These are phyloP conservation scores for Paramarasmius palmivorus DNA, from an alignment of 1,284 basidiomycete species.

Conservation along the genomic window DNA sequence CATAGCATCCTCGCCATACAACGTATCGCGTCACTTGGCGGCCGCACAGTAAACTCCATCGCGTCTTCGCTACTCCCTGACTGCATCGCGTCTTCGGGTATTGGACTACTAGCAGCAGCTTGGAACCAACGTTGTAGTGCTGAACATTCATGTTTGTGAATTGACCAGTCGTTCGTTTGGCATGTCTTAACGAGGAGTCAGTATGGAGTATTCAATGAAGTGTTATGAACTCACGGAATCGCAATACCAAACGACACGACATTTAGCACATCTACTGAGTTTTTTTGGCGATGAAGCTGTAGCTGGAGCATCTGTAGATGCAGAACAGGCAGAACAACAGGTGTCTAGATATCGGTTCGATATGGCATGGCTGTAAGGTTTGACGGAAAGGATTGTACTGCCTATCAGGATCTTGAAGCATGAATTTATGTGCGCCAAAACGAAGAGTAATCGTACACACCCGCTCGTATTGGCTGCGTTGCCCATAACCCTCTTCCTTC, in stretches of 20 bases:
- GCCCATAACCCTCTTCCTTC: conserved; percentile 43
- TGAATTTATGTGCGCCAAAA: not conserved
- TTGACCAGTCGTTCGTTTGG: conserved; percentile 75
- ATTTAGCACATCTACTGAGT: conserved; percentile 71
- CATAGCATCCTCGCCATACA: conserved; percentile 78
- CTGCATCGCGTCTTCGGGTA: too few relatives aligned
- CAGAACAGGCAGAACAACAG: conserved; percentile 73
- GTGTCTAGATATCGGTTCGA: conserved; percentile 61
- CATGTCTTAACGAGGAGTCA: conserved; percentile 52
- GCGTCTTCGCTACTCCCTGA: conserved; percentile 40
- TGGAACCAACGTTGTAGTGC: conserved; percentile 63
- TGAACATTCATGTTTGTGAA: conserved; percentile 77
- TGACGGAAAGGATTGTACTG: conserved; percentile 50
- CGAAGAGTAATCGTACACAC: conserved; percentile 10
- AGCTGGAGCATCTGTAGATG: conserved; percentile 26
- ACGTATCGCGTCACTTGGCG: conserved; percentile 75
- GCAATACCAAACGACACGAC: conserved; percentile 74
- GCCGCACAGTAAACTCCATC: not conserved
- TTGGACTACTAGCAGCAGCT: conserved; percentile 33
- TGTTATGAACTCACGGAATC: conserved; percentile 46
- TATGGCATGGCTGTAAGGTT: conserved; percentile 66
- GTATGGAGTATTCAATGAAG: not conserved
- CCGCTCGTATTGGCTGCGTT: conserved; percentile 22
- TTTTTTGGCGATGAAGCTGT: conserved; percentile 27
- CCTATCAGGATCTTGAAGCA: conserved; percentile 44